Evolutionary conservation across 73 alveolate species (phyloP).

Genomic region (Durusdinium trenchii): DNA sequence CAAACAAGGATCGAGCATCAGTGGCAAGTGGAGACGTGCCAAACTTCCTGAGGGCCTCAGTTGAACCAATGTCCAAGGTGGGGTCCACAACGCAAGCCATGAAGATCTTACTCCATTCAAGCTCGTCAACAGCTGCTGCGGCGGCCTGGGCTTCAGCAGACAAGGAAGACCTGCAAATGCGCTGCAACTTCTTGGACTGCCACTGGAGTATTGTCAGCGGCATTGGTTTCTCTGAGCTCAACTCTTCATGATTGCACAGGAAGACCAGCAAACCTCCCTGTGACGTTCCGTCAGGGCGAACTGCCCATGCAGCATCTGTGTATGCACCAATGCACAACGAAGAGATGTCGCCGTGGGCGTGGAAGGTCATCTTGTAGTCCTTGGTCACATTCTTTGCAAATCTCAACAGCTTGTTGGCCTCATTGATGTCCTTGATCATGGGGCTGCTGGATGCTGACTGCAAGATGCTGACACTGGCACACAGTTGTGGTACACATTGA

Average conservation of each 20-base stretch:
- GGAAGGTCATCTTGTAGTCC: background rate
- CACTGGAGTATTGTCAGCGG: background rate
- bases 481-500: conserved; percentile 6
- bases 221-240: background rate
- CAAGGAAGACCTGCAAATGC: background rate
- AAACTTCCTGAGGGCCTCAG: background rate
- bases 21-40: background rate
- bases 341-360: background rate
- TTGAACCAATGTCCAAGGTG: too few species aligned
- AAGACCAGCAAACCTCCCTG: conserved; percentile 15
- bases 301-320: conserved; percentile 52
- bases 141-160: background rate
- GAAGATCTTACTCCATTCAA: background rate
- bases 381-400: conserved; percentile 3
- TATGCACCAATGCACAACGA: background rate
- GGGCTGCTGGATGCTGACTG: conserved; percentile 1
- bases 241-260: background rate
- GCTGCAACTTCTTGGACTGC: background rate
- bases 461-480: background rate
- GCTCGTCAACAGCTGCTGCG: background rate
- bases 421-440: background rate
- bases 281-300: background rate
- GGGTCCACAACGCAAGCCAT: background rate
- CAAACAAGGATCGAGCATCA: background rate
- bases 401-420: conserved; percentile 43